Evolutionary conservation across 2,329 filamentous ascomycete genomes (phyloP).

Genomic region (Leptographium wingfieldii): DNA sequence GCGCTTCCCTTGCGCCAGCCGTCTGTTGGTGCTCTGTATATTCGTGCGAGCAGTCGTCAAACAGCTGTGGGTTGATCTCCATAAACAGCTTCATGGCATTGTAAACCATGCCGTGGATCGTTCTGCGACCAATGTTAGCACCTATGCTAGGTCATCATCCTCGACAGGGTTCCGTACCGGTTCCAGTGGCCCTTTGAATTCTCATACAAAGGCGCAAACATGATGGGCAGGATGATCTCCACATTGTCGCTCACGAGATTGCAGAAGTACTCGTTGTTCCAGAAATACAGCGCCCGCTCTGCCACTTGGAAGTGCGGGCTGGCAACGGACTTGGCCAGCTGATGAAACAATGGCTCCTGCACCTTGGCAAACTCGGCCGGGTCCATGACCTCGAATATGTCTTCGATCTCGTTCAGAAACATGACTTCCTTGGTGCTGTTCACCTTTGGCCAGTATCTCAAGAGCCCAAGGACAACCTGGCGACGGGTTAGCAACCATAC

Average conservation of each 20-base stretch:
- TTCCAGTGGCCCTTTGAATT: slow-evolving; percentile 99
- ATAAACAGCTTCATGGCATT: slow-evolving; percentile 99
- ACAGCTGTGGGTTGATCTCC: slow-evolving; percentile 98
- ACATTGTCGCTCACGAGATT: slow-evolving; percentile 98
- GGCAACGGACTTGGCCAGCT: slow-evolving; percentile 92
- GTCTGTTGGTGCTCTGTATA: slow-evolving; percentile 95
- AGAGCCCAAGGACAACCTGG: slow-evolving; percentile 80
- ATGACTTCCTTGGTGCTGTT: slow-evolving; percentile 99
- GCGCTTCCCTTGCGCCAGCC: slow-evolving; percentile 69
- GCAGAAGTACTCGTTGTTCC: slow-evolving; percentile 99
- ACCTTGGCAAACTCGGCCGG: slow-evolving; percentile 97
- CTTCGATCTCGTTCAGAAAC: slow-evolving; percentile 98
- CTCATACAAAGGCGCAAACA: slow-evolving; percentile 97
- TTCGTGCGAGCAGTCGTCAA: slow-evolving; percentile 96
- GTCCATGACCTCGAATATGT: slow-evolving; percentile 99
- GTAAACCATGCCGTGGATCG: slow-evolving; percentile 99
- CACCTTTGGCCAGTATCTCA: slow-evolving; percentile 97
- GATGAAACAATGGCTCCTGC: slow-evolving; percentile 93
- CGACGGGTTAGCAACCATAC: neutral
- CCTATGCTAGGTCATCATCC: neutral
- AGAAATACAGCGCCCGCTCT: slow-evolving; percentile 94
- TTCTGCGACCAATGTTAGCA: slow-evolving; percentile 38
- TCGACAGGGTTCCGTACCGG: slow-evolving; percentile 38
- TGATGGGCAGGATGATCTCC: slow-evolving; percentile 94
- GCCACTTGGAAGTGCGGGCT: slow-evolving; percentile 99